Base-by-base conservation (phyloP, 2,329 filamentous ascomycete species). In the Phaeomoniella chlamydospora region DNA sequence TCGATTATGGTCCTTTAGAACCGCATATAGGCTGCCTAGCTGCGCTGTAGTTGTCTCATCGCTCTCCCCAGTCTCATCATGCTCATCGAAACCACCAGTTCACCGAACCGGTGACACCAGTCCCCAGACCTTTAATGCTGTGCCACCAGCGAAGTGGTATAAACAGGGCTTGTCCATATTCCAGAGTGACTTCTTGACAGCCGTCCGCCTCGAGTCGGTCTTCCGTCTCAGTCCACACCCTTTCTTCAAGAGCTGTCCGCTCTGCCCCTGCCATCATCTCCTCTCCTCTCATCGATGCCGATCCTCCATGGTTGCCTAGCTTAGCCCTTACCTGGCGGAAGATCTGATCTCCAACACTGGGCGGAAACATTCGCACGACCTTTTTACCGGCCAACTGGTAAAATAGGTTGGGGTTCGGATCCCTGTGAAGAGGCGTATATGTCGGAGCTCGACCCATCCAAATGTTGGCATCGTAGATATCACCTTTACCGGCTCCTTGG, bases 321-420 rank as follows among this genome's bases (percentile, higher is more conserved):
- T 48, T 45, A 34, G 39, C 41, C 33, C 65, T 60, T n/a, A 70
- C 63, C 18, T 51, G 49, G 22, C 60, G 62, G 52, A 86, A 94
- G 2, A 94, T 52, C 1, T 48, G 56, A 33, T 70, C 60, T 1
- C 90, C 90, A 3, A 64, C 49, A 0, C 57, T 50, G 0, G 86
- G 85, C 3, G 66, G 59, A 39, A 88, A 65, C 10, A 94, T 53
- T n/a, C 86, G 68, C 12, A 94, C 64, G 0, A 61, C 53, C 56
- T 98, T 98, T 35, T 52, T 57, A 3, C 83, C 75, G 12, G 73
- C 74, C 10, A 96, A 56, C 56, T 98, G 90, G 32, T 83, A 74
- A 53, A 96, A 94, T 0, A 94, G 49, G 51, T 98, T 98, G 0
- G 85, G 85, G 49, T 96, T 96, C 0, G 90, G 90, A 49, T 98